phyloP scores from a whole-genome alignment of 495 filamentous ascomycete genomes.

The Elasticomyces elasticus region DNA sequence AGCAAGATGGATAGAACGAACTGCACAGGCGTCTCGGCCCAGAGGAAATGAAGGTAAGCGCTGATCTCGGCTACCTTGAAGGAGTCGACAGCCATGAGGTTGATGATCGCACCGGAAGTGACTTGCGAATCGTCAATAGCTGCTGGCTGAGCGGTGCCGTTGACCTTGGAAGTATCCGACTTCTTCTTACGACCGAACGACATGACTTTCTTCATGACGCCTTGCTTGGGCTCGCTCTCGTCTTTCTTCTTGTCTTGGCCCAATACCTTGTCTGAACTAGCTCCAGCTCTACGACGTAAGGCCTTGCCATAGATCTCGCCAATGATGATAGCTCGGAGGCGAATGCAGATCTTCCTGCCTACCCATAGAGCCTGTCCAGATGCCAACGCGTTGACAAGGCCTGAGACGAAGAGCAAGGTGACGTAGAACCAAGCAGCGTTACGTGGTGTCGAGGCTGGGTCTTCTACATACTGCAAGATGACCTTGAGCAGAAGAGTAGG shows the following conservation, averaged over 20 bases:
- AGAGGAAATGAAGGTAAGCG: slow-evolving; percentile 84
- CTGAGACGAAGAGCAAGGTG: slow-evolving; percentile 73
- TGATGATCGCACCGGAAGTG: slow-evolving; percentile 93
- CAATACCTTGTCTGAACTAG: slow-evolving; percentile 58
- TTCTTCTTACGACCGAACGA: slow-evolving; percentile 55
- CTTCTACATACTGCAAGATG: slow-evolving; percentile 87
- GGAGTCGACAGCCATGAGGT: slow-evolving; percentile 97
- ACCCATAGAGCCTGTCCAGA: slow-evolving; percentile 88
- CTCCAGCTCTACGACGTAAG: slow-evolving; percentile 78
- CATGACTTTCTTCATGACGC: slow-evolving; percentile 41
- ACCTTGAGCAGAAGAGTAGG: slow-evolving; percentile 84
- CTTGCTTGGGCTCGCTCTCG: slow-evolving; percentile 29
- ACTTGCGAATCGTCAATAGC: slow-evolving; percentile 53
- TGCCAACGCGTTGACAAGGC: slow-evolving; percentile 63
- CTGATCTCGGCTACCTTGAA: slow-evolving; percentile 95
- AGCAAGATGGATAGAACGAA: slow-evolving; percentile 63
- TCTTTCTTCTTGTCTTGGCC: slow-evolving; percentile 42
- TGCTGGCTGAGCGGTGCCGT: slow-evolving; percentile 26
- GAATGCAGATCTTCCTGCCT: slow-evolving; percentile 87
- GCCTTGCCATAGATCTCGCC: slow-evolving; percentile 98
- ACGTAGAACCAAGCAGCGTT: slow-evolving; percentile 97
- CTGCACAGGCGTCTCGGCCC: slow-evolving; percentile 76
- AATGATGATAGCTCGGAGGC: slow-evolving; percentile 85
- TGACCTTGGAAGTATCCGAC: slow-evolving; percentile 28
- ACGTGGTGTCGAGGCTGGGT: slow-evolving; percentile 62